These are phyloP conservation scores for Fusarium pseudoanthophilum DNA, from an alignment of 2,329 filamentous ascomycete species.

Conservation along the genomic window DNA sequence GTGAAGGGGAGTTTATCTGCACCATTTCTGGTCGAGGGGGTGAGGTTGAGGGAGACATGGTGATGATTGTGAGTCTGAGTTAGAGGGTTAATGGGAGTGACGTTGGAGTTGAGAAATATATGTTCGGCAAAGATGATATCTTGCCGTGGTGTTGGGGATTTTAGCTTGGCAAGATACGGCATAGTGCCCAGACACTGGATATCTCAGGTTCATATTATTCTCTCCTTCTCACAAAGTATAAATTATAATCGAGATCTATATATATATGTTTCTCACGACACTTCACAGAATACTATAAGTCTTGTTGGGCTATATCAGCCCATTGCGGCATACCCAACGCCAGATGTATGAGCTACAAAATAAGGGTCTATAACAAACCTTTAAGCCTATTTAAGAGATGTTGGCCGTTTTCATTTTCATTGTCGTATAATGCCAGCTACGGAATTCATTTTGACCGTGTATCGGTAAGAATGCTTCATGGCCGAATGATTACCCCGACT, in stretches of 20 bases:
- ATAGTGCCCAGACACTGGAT: too few species aligned
- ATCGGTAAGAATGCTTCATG: neutral
- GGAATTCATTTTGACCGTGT: neutral
- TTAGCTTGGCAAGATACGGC: neutral
- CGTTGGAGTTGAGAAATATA: neutral
- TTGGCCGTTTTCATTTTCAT: too few species aligned
- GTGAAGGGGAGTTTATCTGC: neutral
- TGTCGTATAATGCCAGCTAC: neutral
- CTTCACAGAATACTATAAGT: neutral
- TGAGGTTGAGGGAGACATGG: neutral
- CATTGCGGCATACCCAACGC: too few species aligned
- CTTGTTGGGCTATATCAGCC: neutral
- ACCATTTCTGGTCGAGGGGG: neutral
- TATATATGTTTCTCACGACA: fast-evolving
- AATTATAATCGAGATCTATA: fast-evolving
- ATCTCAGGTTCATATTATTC: too few species aligned
- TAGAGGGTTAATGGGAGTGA: neutral
- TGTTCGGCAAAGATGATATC: neutral
- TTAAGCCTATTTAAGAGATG: fast-evolving
- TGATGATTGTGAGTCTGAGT: fast-evolving
- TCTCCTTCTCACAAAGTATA: too few species aligned
- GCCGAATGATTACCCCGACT: constrained; percentile 2
- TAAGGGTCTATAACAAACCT: fast-evolving
- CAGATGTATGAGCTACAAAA: neutral
- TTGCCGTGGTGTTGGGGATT: neutral